These are phyloP conservation scores for Lactarius hengduanensis DNA, from an alignment of 768 basidiomycete species.

Conservation along the genomic window DNA sequence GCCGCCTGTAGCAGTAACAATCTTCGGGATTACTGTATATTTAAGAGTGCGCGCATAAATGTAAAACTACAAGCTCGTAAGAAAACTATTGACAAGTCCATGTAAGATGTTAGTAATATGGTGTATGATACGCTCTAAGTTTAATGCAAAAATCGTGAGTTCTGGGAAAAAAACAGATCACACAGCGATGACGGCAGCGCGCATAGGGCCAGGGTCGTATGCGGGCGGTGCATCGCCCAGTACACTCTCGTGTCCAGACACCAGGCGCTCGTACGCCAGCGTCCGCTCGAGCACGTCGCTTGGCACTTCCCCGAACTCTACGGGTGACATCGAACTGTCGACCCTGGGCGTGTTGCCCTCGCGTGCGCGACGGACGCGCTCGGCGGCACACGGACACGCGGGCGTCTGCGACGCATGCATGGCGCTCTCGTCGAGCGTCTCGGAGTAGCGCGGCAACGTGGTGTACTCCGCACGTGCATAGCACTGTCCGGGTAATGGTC, in stretches of 20 bases:
- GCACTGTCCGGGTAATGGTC: constrained; percentile 8
- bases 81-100: background rate
- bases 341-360: background rate
- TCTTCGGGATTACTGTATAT: background rate
- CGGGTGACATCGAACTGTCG: background rate
- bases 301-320: constrained; percentile 31
- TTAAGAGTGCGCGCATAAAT: background rate
- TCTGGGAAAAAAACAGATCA: background rate
- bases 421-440: constrained; percentile 16
- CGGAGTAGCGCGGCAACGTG: constrained; percentile 19
- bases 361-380: constrained; percentile 6
- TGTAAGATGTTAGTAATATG: background rate
- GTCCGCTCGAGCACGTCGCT: constrained; percentile 45
- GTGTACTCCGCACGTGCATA: constrained; percentile 20
- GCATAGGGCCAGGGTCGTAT: constrained; percentile 44
- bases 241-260: constrained; percentile 80
- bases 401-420: background rate
- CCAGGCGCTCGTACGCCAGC: constrained; percentile 63
- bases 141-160: background rate
- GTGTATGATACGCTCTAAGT: background rate
- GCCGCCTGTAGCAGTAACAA: background rate
- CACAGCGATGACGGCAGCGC: background rate
- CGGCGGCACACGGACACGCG: constrained; percentile 9
- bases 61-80: background rate
- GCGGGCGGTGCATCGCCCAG: constrained; percentile 82